A percentile compares a stretch with the other conserved stretches of the same genome.
Conservation (phyloP, 2,329 filamentous ascomycete genomes). For the Talaromyces sp. region DNA sequence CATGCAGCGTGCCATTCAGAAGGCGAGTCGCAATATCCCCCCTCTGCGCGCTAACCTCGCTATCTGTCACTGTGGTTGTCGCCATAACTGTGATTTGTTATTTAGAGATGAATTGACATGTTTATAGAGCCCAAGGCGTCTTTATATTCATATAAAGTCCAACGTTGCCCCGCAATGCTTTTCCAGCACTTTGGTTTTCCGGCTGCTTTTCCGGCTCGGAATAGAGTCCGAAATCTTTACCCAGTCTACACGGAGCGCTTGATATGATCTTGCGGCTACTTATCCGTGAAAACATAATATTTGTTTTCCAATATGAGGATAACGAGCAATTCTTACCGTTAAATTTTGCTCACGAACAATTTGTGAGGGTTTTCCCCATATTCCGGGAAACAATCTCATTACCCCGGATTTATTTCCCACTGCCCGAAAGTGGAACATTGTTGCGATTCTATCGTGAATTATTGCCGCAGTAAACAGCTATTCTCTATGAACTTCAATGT, state of each 20-base stretch:
- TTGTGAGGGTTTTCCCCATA: not conserved
- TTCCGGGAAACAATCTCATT: not conserved
- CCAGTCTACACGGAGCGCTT: not conserved
- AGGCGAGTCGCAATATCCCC: not conserved
- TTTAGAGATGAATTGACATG: not conserved
- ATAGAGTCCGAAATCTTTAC: not conserved
- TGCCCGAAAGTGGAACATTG: not conserved
- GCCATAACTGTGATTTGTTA: not conserved
- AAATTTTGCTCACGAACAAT: not conserved
- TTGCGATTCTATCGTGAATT: not conserved
- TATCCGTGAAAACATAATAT: not conserved
- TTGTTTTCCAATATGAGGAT: not conserved
- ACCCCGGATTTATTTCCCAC: not conserved
- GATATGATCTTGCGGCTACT: not conserved
- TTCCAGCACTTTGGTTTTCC: not conserved
- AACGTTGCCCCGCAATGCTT: not conserved
- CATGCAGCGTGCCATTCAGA: not conserved
- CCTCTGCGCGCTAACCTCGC: not conserved
- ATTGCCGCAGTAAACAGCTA: not conserved
- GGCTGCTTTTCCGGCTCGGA: not conserved
- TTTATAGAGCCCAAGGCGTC: not conserved
- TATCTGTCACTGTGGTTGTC: not conserved
- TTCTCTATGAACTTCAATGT: not conserved
- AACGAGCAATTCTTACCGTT: not conserved
- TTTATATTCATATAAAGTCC: not conserved